A percentile compares a stretch with the other conserved stretches of the same genome.
phyloP scores from a whole-genome alignment of 768 basidiomycete species.

The Mycena galericulata region DNA sequence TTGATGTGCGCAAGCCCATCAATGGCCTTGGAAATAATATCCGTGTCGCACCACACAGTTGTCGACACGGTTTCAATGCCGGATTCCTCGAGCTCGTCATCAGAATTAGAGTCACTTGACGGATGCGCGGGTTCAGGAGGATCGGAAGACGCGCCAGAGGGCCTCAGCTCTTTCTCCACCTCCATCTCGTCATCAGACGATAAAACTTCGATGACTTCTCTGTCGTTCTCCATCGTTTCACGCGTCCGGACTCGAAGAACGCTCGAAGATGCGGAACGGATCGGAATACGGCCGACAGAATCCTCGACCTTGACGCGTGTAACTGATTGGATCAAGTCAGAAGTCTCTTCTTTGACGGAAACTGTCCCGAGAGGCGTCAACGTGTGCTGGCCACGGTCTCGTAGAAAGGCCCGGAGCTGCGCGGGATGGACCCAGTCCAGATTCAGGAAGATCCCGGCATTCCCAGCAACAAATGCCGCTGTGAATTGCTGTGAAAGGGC shows the following conservation, averaged over 20 bases:
- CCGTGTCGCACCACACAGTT: background rate
- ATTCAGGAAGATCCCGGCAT: background rate
- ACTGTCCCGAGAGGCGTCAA: background rate
- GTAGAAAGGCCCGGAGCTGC: background rate
- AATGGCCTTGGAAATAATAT: background rate
- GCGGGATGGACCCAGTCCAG: background rate
- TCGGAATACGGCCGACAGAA: background rate
- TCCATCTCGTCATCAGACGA: conserved; percentile 4
- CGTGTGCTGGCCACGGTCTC: background rate
- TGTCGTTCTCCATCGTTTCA: background rate
- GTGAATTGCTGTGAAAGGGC: background rate
- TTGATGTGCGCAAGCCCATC: background rate
- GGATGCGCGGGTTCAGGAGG: background rate
- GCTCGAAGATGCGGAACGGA: background rate
- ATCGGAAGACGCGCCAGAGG: conserved; percentile 10
- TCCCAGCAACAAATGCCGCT: background rate
- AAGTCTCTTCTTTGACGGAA: background rate
- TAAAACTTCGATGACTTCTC: background rate
- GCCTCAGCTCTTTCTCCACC: background rate
- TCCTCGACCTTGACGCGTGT: background rate
- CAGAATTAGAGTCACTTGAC: background rate
- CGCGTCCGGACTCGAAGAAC: background rate
- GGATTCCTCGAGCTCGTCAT: background rate
- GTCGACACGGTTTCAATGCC: background rate
- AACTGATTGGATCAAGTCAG: background rate